Evolutionary conservation across 148 eudicot species (phyloP), one percentile per base, ranked within the genome.

Genomic region (Rhododendron ovatum): DNA sequence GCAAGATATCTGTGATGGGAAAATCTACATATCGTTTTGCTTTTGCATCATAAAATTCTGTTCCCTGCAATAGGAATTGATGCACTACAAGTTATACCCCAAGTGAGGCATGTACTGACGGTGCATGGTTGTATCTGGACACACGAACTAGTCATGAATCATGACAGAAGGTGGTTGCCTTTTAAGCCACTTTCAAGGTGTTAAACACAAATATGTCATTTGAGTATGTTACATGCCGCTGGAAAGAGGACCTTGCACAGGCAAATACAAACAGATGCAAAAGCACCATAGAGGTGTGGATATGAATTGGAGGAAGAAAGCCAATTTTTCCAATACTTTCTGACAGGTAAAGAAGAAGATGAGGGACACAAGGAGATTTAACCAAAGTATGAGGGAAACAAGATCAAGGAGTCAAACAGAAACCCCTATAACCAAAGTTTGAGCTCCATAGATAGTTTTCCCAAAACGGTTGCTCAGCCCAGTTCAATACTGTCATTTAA

Each of bases 1-100:
- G 99, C 91, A 96, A 84, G 84, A 96, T 96, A 93, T 96, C 99
- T 28, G 99, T 96, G 85, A 96, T 94, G 79, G 99, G 99, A 87
- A 95, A 96, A 94, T 96, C 99, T 87, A 96, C 96, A 90, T 96
- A 96, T 81, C 99, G 90, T 88, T 93, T 96, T 86, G 90, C 78
- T 88, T 95, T 96, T 47, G 93, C 99, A 89, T 96, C 99, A 90
- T 78, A 96, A 87, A 59, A 96, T 90, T 96, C 99, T 35, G 99
- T 96, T 86, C 99, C 99, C 99, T 96, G 92, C 88, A 91, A 69
- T 47, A 82, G 37, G 84, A 41, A 80, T 67, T 17, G 55, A 87
- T 85, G 76, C 47, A 20, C 39, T 4, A 33, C 51, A 30, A 51
- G 51, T 71, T 11, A 15, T 28, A 41, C n/a, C 8, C 15, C 13